A percentile compares a stretch with the other conserved stretches of the same genome.
Conservation (phyloP, 768 basidiomycete genomes). For the Thelephora aurantiotincta region DNA sequence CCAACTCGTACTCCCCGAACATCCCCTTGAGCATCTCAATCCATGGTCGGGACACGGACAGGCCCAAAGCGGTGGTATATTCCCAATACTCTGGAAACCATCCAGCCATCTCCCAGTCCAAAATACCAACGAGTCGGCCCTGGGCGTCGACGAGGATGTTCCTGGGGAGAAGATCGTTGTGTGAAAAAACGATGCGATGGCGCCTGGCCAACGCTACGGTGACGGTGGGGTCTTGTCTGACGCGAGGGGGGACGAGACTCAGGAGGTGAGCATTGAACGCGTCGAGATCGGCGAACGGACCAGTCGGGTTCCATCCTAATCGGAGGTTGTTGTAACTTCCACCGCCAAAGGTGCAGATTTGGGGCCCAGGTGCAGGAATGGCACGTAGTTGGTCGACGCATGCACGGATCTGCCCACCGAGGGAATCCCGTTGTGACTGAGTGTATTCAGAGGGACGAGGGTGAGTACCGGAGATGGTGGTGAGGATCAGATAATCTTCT, state of each 20-base stretch:
- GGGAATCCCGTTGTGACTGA: not conserved
- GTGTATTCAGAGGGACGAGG: not conserved
- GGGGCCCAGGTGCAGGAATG: not conserved
- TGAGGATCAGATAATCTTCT: not conserved
- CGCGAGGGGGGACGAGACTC: not conserved
- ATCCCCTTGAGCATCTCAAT: not conserved
- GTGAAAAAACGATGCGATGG: slow-evolving; percentile 9
- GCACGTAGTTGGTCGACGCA: not conserved
- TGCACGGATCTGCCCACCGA: not conserved
- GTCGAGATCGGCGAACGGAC: not conserved
- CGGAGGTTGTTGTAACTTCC: not conserved
- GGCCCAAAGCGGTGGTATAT: slow-evolving; percentile 1
- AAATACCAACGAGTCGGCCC: slow-evolving; percentile 5
- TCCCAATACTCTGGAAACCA: slow-evolving; percentile 13
- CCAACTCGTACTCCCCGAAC: not conserved
- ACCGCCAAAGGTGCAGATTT: not conserved
- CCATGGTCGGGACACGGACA: not conserved
- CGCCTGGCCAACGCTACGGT: not conserved
- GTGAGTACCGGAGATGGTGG: not conserved
- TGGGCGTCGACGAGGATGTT: slow-evolving; percentile 10
- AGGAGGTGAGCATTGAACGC: not conserved
- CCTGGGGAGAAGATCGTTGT: slow-evolving; percentile 8
- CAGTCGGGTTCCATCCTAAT: not conserved
- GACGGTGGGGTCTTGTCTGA: not conserved
- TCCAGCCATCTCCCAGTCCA: slow-evolving; percentile 11